Base-by-base conservation (phyloP, 108 stramenopile species). In the Nitzschia sp. region DNA sequence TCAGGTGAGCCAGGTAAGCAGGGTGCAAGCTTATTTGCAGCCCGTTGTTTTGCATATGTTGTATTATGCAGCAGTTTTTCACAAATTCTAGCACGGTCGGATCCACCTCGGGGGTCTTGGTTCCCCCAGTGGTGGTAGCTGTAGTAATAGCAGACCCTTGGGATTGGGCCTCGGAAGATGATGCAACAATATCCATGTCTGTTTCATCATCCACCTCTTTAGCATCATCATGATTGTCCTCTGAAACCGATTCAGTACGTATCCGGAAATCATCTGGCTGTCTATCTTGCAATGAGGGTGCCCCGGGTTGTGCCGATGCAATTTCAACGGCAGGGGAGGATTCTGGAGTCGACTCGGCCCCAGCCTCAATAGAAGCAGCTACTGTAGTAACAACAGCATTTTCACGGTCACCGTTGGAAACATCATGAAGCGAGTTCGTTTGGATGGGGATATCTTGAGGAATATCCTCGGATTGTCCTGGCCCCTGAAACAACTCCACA, bases 91-190 rank as follows among this genome's bases (percentile, higher is more conserved):
- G 29, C 29, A 34, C 29, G 29, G 1, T 34, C 29, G 29, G 3
- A 34, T 34, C 29, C 29, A 34, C 29, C 29, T 34, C 29, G 1
- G 29, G 29, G 29, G 29, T 34, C 29, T 34, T 34, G 29, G 38
- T 51, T 9, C 60, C 12, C 43, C 34, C 17, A 24, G 52, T 42
- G 24, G 15, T 37, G 41, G 12, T 62, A 37, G 19, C 57, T 34
- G 63, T 38, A 39, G 53, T 56, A 53, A 20, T n/a, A 8, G 12
- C 51, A 14, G 63, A 11, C 64, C 50, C 22, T 19, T 29, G 19
- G n/a, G 57, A 22, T 50, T 72, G 20, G 11, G 29, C 56, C 34
- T 63, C 71, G n/a, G 54, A 55, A 21, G 63, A 54, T n/a, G 60
- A 64, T 11, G 65, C 57, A 58, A 42, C 50, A 40, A 39, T 41